Conservation (phyloP, 2,329 filamentous ascomycete species). For the Fusarium secorum region DNA sequence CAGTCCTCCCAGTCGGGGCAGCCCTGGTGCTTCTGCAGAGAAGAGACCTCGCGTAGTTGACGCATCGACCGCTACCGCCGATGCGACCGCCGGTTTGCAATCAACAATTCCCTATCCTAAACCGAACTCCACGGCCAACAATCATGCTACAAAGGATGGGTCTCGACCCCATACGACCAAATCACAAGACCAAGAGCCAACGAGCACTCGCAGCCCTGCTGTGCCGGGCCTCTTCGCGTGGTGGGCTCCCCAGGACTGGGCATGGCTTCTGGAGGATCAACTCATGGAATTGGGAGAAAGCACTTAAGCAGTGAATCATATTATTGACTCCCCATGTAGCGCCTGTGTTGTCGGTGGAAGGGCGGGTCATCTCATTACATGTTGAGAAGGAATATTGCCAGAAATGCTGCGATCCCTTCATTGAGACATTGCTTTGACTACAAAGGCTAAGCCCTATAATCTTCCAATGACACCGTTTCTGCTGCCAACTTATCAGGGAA, state of each 20-base stretch:
- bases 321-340: neutral
- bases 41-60: neutral
- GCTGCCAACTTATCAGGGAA: neutral
- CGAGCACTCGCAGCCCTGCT: neutral
- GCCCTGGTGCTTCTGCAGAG: neutral
- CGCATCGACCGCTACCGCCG: neutral
- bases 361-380: neutral
- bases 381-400: neutral
- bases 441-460: no score
- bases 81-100: neutral
- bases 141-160: neutral
- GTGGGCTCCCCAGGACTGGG: neutral
- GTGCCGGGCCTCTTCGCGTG: neutral
- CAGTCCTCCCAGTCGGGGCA: fast-evolving
- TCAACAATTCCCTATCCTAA: neutral
- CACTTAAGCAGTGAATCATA: neutral
- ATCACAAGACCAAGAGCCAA: neutral
- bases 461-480: neutral
- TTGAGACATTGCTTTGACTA: neutral
- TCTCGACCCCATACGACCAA: neutral
- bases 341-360: neutral
- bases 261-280: neutral
- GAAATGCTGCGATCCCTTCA: fast-evolving
- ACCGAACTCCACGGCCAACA: neutral
- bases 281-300: neutral